Base-by-base conservation (phyloP, 2,329 filamentous ascomycete species). In the Eurotiales sp. region DNA sequence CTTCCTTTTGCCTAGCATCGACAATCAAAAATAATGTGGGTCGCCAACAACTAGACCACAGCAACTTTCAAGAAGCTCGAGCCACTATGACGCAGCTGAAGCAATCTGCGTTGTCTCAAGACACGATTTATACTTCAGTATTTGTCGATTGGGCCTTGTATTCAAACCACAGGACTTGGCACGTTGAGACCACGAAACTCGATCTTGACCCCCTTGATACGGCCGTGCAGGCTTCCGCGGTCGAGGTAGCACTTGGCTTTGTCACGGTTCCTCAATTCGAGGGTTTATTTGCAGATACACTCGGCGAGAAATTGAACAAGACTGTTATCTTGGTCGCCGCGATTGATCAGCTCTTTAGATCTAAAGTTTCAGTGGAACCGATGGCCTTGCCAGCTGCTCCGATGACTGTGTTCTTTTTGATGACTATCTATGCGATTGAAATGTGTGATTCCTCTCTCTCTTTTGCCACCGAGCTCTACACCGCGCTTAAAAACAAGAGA, bases 381-480 rank as follows among this genome's bases (percentile, higher is more conserved):
- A n/a, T 29, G 17, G 51, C 60, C 19, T 17, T 56, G 19, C 34
- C 15, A 6, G 8, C 34, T 8, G 56, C 54, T 3, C 52, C 51
- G 27, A 45, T 58, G 3, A 48, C 55, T 0, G 42, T 60, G 15
- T 53, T 57, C n/a, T 54, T 54, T 34, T 14, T 62, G 1, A 37
- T 66, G 22, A 45, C 51, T 15, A 37, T 50, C 40, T 57, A 56
- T 25, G 50, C 50, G 8, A 53, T 53, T 15, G 30, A 50, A 10
- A 44, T 66, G 8, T 53, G 48, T n/a, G 47, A 61, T 8, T 36
- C 50, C 15, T 61, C 63, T 8, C 40, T 51, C n/a, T 21, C 12
- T 1, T 55, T 61, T 34, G 56, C 53, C 21, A 40, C 42, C 3
- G 46, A 23, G 1, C 46, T 62, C 8, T 58, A 47, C 12, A 32